phyloP scores from a whole-genome alignment of 176 grass and related monocot species.

The Oryza longistaminata region DNA sequence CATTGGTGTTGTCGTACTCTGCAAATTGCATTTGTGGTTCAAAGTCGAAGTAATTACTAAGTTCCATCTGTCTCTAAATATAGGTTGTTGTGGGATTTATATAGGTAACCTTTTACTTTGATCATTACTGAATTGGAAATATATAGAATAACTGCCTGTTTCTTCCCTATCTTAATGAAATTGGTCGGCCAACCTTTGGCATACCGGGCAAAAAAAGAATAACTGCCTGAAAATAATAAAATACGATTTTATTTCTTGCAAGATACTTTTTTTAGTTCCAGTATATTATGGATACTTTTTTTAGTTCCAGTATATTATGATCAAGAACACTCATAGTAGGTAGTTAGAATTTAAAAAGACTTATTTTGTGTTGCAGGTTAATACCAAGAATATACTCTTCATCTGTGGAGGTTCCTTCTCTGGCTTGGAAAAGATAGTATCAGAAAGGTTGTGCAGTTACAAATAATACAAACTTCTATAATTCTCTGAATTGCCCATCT shows the following conservation, averaged over 20 bases:
- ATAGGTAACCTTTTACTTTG: neutral
- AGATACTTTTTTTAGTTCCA: neutral
- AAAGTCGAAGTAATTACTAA: neutral
- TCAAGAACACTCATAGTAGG: neutral
- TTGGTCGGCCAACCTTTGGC: too few species aligned
- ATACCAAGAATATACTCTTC: conserved; percentile 76
- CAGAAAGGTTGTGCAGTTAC: conserved; percentile 50
- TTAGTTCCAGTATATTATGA: neutral
- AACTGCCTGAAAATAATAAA: neutral
- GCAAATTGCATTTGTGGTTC: neutral
- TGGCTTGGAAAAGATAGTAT: conserved; percentile 66
- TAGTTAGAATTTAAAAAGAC: neutral
- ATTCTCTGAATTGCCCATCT: conserved; percentile 16
- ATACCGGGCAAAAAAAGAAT: neutral
- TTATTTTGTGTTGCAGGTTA: conserved; percentile 56
- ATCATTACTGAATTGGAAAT: neutral
- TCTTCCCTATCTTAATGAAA: too few species aligned
- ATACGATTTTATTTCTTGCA: neutral
- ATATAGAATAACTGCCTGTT: neutral
- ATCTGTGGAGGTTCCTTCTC: conserved; percentile 81
- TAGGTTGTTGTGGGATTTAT: neutral
- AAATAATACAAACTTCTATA: conserved; percentile 21
- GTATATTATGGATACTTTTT: neutral
- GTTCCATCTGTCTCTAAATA: neutral
- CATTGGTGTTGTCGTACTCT: neutral